These are phyloP conservation scores for Aspergillus neotritici DNA, from an alignment of 2,329 filamentous ascomycete genomes.

Conservation along the genomic window DNA sequence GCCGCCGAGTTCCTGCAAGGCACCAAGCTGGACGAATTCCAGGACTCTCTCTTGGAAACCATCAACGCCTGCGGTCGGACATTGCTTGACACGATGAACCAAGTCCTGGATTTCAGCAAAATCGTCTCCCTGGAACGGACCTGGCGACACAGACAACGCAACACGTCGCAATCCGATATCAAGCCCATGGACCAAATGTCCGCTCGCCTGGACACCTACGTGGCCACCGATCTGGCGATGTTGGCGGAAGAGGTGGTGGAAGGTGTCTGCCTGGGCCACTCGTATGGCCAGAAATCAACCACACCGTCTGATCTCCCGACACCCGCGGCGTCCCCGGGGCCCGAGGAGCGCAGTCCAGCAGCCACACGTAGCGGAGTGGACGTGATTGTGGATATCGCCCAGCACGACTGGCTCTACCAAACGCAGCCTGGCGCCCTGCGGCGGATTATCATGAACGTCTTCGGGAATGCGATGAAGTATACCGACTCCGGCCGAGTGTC, in stretches of 20 bases:
- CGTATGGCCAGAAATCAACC: conserved; percentile 30
- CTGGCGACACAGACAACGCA: conserved; percentile 29
- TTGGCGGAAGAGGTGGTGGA: conserved; percentile 52
- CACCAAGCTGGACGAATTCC: conserved; percentile 36
- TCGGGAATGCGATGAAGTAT: conserved; percentile 60
- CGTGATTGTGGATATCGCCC: conserved; percentile 50
- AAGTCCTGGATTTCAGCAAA: conserved; percentile 49
- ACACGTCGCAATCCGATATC: conserved; percentile 22
- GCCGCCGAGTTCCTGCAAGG: conserved; percentile 39
- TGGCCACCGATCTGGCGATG: conserved; percentile 40
- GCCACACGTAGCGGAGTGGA: conserved; percentile 28
- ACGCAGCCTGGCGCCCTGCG: conserved; percentile 51
- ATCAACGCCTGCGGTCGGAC: conserved; percentile 40
- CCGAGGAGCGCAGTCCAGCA: too few relatives aligned
- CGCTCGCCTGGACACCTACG: conserved; percentile 29
- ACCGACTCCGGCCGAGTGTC: conserved; percentile 50
- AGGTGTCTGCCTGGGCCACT: conserved; percentile 49
- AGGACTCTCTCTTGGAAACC: conserved; percentile 35
- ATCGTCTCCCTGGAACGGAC: conserved; percentile 40
- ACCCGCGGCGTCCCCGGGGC: too few relatives aligned
- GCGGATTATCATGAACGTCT: conserved; percentile 58
- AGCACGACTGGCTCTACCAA: conserved; percentile 48
- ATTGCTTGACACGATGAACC: conserved; percentile 41
- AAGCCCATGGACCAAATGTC: conserved; percentile 28
- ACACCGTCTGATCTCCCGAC: conserved; percentile 14